phyloP scores from a whole-genome alignment of 148 eudicot genomes.

The Vaccinium macrocarpon region DNA sequence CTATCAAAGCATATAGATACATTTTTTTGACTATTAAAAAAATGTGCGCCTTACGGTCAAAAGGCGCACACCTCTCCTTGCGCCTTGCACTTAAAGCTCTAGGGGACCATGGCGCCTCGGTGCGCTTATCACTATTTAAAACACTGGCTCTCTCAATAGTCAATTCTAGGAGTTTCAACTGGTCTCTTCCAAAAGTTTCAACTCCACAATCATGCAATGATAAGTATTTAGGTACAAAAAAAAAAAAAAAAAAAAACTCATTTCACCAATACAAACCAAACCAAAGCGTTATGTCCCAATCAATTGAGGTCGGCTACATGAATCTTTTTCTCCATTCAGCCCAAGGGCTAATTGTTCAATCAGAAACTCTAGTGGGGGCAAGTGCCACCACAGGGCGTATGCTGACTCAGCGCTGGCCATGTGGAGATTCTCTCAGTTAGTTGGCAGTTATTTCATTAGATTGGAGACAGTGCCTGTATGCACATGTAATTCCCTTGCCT shows the following conservation, averaged over 20 bases:
- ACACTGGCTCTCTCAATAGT: not conserved
- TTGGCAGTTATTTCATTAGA: not conserved
- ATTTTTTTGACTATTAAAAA: too few relatives aligned
- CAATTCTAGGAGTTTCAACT: not conserved
- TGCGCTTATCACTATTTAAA: too few relatives aligned
- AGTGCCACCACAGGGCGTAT: not conserved
- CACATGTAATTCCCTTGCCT: not conserved
- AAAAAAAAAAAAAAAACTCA: not conserved
- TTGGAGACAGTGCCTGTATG: not conserved
- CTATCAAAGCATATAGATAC: not conserved
- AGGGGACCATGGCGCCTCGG: too few relatives aligned
- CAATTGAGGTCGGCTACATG: too few relatives aligned
- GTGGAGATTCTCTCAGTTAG: not conserved
- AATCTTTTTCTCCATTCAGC: too few relatives aligned
- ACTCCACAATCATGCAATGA: not conserved
- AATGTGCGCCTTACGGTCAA: too few relatives aligned
- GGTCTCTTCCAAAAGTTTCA: not conserved
- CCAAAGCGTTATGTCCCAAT: too few relatives aligned
- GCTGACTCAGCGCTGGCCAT: not conserved
- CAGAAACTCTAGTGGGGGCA: not conserved
- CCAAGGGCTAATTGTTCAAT: too few relatives aligned
- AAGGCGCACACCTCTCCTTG: too few relatives aligned
- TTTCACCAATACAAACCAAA: not conserved
- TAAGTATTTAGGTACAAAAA: not conserved
- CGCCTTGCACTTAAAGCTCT: too few relatives aligned